Percentiles rank a stretch among this genome's conserved stretches.
Conservation (phyloP, 1,284 basidiomycete species). For the Boletellus sp. region DNA sequence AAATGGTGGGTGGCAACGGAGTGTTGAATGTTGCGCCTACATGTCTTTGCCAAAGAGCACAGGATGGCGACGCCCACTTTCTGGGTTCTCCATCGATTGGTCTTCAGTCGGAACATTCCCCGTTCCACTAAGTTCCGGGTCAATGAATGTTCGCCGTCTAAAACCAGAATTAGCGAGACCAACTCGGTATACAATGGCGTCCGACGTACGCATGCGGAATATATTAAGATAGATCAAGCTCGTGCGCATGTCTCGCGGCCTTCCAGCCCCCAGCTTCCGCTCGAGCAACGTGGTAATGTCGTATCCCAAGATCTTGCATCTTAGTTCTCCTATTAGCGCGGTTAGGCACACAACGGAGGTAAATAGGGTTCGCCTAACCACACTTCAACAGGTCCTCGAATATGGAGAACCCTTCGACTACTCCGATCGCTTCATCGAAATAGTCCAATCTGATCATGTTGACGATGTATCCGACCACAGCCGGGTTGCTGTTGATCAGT, state of each 20-base stretch:
- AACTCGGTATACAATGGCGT: no score
- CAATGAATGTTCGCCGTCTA: constrained; percentile 12
- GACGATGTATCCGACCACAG: constrained; percentile 10
- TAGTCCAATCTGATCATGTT: constrained; percentile 16
- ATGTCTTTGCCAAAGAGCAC: constrained; percentile 13
- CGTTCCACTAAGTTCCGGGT: constrained; percentile 12
- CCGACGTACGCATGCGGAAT: constrained; percentile 10
- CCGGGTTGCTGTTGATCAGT: not conserved
- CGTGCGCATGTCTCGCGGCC: constrained; percentile 10
- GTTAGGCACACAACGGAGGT: not conserved
- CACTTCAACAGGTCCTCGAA: constrained; percentile 12
- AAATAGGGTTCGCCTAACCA: not conserved
- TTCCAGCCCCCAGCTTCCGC: constrained; percentile 10
- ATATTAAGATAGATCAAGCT: constrained; percentile 12
- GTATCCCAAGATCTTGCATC: constrained; percentile 7
- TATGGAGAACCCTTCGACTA: constrained; percentile 9
- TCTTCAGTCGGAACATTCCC: constrained; percentile 10
- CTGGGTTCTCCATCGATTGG: constrained; percentile 8
- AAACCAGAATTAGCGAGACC: not conserved
- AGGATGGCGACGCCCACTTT: constrained; percentile 9
- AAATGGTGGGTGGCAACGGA: not conserved
- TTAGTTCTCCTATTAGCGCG: not conserved
- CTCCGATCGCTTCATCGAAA: constrained; percentile 13
- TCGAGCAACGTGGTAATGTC: constrained; percentile 10
- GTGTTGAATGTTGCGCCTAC: not conserved